A percentile compares a stretch with the other conserved stretches of the same genome.
Evolutionary conservation across 805 yeast species (phyloP).

Genomic region (Dipodascopsis tothii): DNA sequence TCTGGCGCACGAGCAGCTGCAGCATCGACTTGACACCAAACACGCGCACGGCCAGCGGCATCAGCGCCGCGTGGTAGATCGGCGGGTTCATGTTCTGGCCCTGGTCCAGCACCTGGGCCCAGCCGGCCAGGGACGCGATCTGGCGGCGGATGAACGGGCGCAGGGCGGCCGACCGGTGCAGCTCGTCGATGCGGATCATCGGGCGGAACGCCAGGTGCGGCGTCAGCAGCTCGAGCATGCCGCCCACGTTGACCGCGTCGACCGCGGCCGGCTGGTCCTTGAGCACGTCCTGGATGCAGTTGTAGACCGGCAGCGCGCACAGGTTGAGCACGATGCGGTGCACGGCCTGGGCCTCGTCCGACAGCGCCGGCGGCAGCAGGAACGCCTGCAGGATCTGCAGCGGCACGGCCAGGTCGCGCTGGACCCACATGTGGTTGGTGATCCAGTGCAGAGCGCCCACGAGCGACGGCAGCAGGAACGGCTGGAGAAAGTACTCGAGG

Average conservation of each 20-base stretch:
- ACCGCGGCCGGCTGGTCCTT: conserved; percentile 10
- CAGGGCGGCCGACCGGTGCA: background rate
- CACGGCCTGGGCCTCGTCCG: conserved; percentile 41
- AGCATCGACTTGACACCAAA: background rate
- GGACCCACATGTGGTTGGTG: conserved; percentile 36
- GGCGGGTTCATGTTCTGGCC: background rate
- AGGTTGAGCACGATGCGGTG: conserved; percentile 37
- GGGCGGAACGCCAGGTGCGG: conserved; percentile 12
- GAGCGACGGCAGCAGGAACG: conserved; percentile 55
- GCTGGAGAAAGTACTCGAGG: conserved; percentile 77
- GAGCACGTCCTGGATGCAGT: conserved; percentile 25
- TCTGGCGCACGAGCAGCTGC: background rate
- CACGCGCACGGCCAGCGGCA: background rate
- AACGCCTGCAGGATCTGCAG: conserved; percentile 37
- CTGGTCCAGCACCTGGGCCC: background rate
- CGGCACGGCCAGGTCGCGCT: conserved; percentile 33
- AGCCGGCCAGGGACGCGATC: background rate
- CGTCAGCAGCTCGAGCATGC: conserved; percentile 10
- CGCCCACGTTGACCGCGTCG: conserved; percentile 10
- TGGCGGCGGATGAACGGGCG: background rate
- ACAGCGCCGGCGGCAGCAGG: conserved; percentile 37
- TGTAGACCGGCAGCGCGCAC: conserved; percentile 23
- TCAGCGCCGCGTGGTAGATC: background rate
- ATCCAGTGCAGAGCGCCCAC: conserved; percentile 49
- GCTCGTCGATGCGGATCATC: background rate